Conservation (phyloP, 768 basidiomycete species). For the Stropharia rugosoannulata region DNA sequence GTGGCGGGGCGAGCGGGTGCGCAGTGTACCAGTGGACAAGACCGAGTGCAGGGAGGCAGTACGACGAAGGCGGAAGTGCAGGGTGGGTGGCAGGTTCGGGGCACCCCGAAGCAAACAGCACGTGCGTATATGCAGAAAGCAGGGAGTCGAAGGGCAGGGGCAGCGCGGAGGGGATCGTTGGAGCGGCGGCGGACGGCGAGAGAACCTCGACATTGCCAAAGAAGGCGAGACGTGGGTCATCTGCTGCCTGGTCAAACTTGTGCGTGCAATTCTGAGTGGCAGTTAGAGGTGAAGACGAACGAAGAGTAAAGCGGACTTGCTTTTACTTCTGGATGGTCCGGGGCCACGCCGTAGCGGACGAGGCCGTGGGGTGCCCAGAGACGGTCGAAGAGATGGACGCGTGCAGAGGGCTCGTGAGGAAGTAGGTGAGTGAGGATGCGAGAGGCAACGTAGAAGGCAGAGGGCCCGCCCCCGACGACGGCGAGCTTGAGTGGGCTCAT, state of each 20-base stretch:
- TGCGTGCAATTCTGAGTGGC: slow-evolving; percentile 83
- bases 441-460: slow-evolving; percentile 94
- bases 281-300: not conserved
- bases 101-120: slow-evolving; percentile 88
- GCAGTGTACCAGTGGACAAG: slow-evolving; percentile 97
- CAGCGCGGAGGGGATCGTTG: slow-evolving; percentile 48
- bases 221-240: slow-evolving; percentile 81
- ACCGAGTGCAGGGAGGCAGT: slow-evolving; percentile 72
- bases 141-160: slow-evolving; percentile 61
- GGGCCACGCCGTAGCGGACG: slow-evolving; percentile 94
- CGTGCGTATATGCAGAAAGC: slow-evolving; percentile 74
- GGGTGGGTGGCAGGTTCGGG: slow-evolving; percentile 61
- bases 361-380: slow-evolving; percentile 94
- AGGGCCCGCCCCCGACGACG: slow-evolving; percentile 91
- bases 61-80: slow-evolving; percentile 42
- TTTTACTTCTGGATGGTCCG: slow-evolving; percentile 99
- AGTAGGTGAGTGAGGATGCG: slow-evolving; percentile 65
- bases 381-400: slow-evolving; percentile 87
- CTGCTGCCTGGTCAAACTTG: slow-evolving; percentile 84
- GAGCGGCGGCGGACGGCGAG: slow-evolving; percentile 20
- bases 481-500: slow-evolving; percentile 65
- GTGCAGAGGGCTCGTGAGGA: slow-evolving; percentile 36
- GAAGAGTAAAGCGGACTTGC: slow-evolving; percentile 30
- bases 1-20: slow-evolving; percentile 68
- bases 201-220: slow-evolving; percentile 85